phyloP scores from a whole-genome alignment of 805 yeast species.

The Yamadazyma insecticola region DNA sequence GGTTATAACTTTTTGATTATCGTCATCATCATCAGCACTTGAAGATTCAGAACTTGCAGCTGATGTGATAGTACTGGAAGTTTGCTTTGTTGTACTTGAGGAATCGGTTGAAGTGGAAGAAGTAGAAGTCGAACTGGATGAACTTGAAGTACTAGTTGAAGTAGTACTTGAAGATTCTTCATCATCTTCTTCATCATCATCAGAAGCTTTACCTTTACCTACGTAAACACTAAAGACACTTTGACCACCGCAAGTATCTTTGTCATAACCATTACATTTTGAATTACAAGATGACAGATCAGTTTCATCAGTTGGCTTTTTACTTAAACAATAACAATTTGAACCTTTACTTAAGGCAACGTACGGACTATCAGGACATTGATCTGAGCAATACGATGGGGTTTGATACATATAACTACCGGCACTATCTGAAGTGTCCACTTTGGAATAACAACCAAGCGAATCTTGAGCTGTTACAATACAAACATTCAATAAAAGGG shows the following conservation, averaged over 20 bases:
- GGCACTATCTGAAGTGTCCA: constrained; percentile 18
- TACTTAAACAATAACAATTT: constrained; percentile 34
- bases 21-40: constrained; percentile 1
- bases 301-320: constrained; percentile 20
- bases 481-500: neutral
- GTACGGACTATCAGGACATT: constrained; percentile 31
- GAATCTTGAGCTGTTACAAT: no score
- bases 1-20: constrained; percentile 4
- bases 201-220: constrained; percentile 16
- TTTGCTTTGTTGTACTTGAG: constrained; percentile 8
- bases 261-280: constrained; percentile 31
- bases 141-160: constrained; percentile 1
- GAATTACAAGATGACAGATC: constrained; percentile 20
- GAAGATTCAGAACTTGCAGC: constrained; percentile 8
- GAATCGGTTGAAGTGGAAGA: constrained; percentile 8
- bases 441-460: constrained; percentile 28
- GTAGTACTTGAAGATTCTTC: constrained; percentile 1
- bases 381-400: constrained; percentile 21
- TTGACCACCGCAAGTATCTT: constrained; percentile 34
- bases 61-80: constrained; percentile 6
- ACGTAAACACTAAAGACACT: constrained; percentile 25
- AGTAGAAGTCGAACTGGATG: constrained; percentile 6
- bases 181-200: constrained; percentile 4
- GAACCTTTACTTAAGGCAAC: constrained; percentile 34
- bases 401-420: constrained; percentile 26